phyloP scores from a whole-genome alignment of 106 monocot genomes.

The Dendrobium nobile region DNA sequence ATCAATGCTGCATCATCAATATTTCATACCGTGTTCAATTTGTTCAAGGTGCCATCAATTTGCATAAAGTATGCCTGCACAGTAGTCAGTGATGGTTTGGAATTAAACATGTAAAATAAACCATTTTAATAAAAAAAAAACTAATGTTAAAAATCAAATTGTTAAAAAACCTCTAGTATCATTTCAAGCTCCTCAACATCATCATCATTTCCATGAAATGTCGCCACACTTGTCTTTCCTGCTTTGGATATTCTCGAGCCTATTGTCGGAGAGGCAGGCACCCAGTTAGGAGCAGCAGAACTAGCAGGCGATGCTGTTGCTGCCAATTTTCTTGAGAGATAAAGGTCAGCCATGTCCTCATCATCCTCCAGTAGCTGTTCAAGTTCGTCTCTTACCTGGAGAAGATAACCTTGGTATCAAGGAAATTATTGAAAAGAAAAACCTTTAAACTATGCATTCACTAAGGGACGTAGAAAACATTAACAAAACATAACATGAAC shows the following conservation, averaged over 20 bases:
- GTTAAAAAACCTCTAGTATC: constrained; percentile 61
- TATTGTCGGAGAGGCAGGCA: constrained; percentile 49
- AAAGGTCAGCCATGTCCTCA: constrained; percentile 88
- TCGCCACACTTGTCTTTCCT: constrained; percentile 60
- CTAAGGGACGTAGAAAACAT: no score
- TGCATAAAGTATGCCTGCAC: constrained; percentile 84
- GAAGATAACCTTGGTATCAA: constrained; percentile 4
- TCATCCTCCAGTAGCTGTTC: constrained; percentile 87
- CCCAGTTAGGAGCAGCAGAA: constrained; percentile 52
- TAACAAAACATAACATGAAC: no score
- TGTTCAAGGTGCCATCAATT: constrained; percentile 74
- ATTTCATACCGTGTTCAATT: constrained; percentile 55
- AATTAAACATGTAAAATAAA: neutral
- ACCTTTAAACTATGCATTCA: no score
- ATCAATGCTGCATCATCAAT: neutral
- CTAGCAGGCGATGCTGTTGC: constrained; percentile 45
- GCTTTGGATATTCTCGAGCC: constrained; percentile 66
- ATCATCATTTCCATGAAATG: constrained; percentile 72
- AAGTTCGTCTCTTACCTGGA: constrained; percentile 83
- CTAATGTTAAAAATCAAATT: neutral
- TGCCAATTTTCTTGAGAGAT: constrained; percentile 67
- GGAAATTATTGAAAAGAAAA: neutral
- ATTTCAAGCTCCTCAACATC: constrained; percentile 94
- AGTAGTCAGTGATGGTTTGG: neutral
- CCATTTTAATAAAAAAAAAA: neutral